Conservation (phyloP, 2,329 filamentous ascomycete species). For the Phyllosticta citribraziliensis region DNA sequence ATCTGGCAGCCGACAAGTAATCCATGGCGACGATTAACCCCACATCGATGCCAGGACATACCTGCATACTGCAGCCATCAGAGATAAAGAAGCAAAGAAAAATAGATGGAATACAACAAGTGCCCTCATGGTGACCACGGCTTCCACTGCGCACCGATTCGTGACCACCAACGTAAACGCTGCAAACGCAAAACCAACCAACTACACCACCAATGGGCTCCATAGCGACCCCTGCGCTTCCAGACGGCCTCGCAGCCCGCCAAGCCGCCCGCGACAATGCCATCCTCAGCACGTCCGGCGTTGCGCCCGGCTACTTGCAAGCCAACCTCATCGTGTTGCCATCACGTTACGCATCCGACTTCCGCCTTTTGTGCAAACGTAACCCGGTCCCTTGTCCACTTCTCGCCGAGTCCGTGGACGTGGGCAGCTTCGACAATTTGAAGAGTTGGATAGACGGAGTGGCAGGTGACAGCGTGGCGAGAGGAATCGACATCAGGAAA, state of each 20-base stretch:
- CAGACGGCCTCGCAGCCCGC: conserved; percentile 29
- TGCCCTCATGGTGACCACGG: background rate
- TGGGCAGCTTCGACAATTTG: conserved; percentile 35
- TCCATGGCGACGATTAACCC: background rate
- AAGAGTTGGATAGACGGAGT: conserved; percentile 30
- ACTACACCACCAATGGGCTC: background rate
- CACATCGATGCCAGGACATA: background rate
- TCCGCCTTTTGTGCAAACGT: conserved; percentile 47
- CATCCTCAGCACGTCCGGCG: conserved; percentile 47
- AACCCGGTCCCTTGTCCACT: conserved; percentile 56
- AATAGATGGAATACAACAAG: background rate
- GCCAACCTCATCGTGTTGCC: conserved; percentile 54
- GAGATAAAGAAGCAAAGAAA: background rate
- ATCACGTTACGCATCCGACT: conserved; percentile 46
- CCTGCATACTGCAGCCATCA: background rate
- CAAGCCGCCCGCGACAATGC: conserved; percentile 34
- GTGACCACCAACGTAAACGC: background rate
- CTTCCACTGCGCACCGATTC: background rate
- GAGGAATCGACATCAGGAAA: conserved; percentile 45
- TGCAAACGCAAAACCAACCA: background rate
- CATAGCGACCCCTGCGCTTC: background rate
- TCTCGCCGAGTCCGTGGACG: conserved; percentile 40
- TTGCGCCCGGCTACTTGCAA: conserved; percentile 48
- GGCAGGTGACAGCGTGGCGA: conserved; percentile 32
- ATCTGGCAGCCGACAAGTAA: background rate